Evolutionary conservation across 208 protist species (phyloP).

Genomic region (Crithidia brevicula): DNA sequence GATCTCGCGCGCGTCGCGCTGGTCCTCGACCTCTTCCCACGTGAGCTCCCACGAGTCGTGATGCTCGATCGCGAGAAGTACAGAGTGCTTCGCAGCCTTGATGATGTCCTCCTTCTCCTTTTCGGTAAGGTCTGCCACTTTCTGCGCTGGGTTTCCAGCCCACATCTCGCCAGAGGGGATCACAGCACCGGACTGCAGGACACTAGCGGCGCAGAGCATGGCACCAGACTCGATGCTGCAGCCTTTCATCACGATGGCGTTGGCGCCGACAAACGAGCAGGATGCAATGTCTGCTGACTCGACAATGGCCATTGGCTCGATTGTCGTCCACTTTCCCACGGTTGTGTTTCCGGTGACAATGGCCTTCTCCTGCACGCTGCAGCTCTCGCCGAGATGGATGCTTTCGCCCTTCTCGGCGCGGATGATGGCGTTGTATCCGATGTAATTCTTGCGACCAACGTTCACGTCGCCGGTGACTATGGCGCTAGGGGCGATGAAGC

Average conservation of each 20-base stretch:
- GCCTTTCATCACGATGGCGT: constrained; percentile 86
- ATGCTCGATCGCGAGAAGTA: constrained; percentile 88
- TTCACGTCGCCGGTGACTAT: constrained; percentile 85
- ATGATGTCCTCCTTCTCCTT: constrained; percentile 89
- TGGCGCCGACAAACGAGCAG: constrained; percentile 90
- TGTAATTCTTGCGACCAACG: constrained; percentile 89
- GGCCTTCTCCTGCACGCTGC: constrained; percentile 91
- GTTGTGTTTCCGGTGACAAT: constrained; percentile 86
- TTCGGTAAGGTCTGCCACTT: constrained; percentile 85
- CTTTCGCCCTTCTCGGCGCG: constrained; percentile 81
- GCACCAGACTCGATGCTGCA: constrained; percentile 83
- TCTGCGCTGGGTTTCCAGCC: constrained; percentile 91
- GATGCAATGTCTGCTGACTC: constrained; percentile 87
- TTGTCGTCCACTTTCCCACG: constrained; percentile 87
- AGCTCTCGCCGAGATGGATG: constrained; percentile 89
- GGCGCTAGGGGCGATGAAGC: constrained; percentile 88
- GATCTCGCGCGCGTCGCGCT: constrained; percentile 74
- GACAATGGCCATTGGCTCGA: constrained; percentile 91
- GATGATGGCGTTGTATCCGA: constrained; percentile 90
- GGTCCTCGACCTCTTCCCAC: constrained; percentile 89
- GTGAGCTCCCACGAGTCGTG: constrained; percentile 91
- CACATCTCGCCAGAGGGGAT: constrained; percentile 94
- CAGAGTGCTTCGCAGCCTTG: constrained; percentile 91
- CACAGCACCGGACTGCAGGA: constrained; percentile 83
- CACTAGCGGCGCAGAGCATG: constrained; percentile 88